Evolutionary conservation across 345 rosid genomes (phyloP).

Genomic region (Geranium rotundifolium): DNA sequence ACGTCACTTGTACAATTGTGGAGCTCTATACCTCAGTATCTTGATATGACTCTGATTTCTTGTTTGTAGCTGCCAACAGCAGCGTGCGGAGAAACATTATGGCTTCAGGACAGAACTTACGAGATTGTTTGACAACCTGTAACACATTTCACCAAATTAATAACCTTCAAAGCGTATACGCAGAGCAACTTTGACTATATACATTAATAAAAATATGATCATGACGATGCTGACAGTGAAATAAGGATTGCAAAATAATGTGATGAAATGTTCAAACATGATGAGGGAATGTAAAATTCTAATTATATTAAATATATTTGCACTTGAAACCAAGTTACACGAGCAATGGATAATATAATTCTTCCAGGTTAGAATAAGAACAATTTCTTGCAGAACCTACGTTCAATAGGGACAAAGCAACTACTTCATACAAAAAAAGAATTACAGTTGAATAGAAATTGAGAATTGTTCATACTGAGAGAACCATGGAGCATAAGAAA

Average conservation of each 20-base stretch:
- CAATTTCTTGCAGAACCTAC: neutral
- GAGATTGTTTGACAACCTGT: conserved; percentile 61
- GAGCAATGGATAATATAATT: too few relatives aligned
- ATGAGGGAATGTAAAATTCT: neutral
- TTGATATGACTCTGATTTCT: conserved; percentile 27
- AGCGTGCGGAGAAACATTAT: conserved; percentile 51
- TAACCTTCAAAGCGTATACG: neutral
- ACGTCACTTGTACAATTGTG: neutral
- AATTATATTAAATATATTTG: too few relatives aligned
- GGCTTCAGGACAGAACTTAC: conserved; percentile 84
- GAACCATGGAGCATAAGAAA: conserved; percentile 76
- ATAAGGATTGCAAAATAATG: neutral
- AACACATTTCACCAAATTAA: conserved; percentile 7
- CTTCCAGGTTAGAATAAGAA: too few relatives aligned
- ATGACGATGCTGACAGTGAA: neutral
- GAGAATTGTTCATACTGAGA: conserved; percentile 36
- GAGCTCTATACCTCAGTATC: conserved; percentile 47
- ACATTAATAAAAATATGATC: too few relatives aligned
- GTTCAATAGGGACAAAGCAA: neutral
- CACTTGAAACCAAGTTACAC: too few relatives aligned
- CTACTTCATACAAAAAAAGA: neutral
- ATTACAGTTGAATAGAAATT: neutral
- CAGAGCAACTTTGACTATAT: neutral
- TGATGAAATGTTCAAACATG: neutral
- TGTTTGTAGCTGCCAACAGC: conserved; percentile 45